Evolutionary conservation across 257 asterid species (phyloP).

Genomic region (Plantago major): DNA sequence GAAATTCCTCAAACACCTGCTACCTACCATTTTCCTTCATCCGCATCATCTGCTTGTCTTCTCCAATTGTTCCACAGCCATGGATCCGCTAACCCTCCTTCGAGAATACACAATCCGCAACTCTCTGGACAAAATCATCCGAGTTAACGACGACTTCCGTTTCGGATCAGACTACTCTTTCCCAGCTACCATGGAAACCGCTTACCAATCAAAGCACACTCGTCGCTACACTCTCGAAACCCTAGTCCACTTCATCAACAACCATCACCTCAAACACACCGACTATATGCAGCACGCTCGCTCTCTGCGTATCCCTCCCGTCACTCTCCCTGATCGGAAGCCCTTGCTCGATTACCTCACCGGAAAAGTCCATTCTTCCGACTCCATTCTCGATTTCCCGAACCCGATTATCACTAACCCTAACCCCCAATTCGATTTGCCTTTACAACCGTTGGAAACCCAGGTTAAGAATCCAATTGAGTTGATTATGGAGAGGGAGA

Average conservation of each 20-base stretch:
- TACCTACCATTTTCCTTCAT: too few relatives aligned
- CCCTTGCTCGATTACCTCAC: constrained; percentile 84
- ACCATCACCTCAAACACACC: constrained; percentile 75
- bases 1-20: too few relatives aligned
- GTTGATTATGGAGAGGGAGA: constrained; percentile 63
- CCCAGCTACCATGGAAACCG: constrained; percentile 78
- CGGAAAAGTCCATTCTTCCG: constrained; percentile 69
- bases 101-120: constrained; percentile 79
- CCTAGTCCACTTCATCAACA: constrained; percentile 81
- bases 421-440: constrained; percentile 25
- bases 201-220: constrained; percentile 77
- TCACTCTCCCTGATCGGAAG: constrained; percentile 87
- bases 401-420: constrained; percentile 30
- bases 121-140: constrained; percentile 55
- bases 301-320: constrained; percentile 60
- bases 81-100: constrained; percentile 92
- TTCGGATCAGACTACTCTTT: constrained; percentile 80
- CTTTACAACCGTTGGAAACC: constrained; percentile 20
- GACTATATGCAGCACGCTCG: constrained; percentile 84
- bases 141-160: constrained; percentile 66
- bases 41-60: too few relatives aligned
- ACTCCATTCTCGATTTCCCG: constrained; percentile 51
- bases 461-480: constrained; percentile 40
- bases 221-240: constrained; percentile 92
- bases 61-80: background rate